Percentiles rank a stretch among this genome's conserved stretches.
These are phyloP conservation scores for Moniliophthora roreri DNA, from an alignment of 1,284 basidiomycete species.

Conservation along the genomic window DNA sequence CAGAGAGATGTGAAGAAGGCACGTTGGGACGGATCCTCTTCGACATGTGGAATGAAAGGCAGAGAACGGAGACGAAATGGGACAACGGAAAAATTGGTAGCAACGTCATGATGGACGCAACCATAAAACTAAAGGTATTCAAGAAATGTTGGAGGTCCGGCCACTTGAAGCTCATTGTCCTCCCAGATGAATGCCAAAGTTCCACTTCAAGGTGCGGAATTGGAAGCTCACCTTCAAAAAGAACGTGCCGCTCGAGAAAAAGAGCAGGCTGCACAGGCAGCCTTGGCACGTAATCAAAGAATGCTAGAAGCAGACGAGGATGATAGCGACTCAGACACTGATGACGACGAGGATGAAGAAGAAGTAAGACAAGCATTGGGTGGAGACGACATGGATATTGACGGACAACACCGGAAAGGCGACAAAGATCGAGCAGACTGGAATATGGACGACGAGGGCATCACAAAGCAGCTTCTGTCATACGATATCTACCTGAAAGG, in stretches of 20 bases:
- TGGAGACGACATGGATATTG: conserved; percentile 41
- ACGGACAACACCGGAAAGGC: conserved; percentile 38
- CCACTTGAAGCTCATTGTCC: conserved; percentile 3
- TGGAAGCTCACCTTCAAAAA: conserved; percentile 79
- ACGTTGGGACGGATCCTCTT: conserved; percentile 83
- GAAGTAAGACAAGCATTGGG: conserved; percentile 65
- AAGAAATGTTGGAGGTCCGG: neutral
- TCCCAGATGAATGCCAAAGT: conserved; percentile 85
- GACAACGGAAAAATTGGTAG: conserved; percentile 87
- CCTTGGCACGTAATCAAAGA: conserved; percentile 78
- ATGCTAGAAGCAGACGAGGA: conserved; percentile 90
- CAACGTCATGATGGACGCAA: conserved; percentile 76
- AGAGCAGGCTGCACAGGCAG: conserved; percentile 85
- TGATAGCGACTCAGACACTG: conserved; percentile 59
- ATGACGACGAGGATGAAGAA: conserved; percentile 57
- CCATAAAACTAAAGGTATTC: conserved; percentile 65
- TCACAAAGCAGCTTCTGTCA: conserved; percentile 74
- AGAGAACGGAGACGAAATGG: conserved; percentile 79
- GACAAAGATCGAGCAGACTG: conserved; percentile 65
- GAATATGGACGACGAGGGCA: conserved; percentile 71
- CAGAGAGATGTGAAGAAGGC: conserved; percentile 74
- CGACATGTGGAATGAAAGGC: conserved; percentile 82
- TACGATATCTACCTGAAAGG: conserved; percentile 98
- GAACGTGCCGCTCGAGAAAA: conserved; percentile 84
- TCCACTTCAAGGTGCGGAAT: conserved; percentile 81